Evolutionary conservation across 768 basidiomycete genomes (phyloP).

Genomic region (Lactarius hengduanensis): DNA sequence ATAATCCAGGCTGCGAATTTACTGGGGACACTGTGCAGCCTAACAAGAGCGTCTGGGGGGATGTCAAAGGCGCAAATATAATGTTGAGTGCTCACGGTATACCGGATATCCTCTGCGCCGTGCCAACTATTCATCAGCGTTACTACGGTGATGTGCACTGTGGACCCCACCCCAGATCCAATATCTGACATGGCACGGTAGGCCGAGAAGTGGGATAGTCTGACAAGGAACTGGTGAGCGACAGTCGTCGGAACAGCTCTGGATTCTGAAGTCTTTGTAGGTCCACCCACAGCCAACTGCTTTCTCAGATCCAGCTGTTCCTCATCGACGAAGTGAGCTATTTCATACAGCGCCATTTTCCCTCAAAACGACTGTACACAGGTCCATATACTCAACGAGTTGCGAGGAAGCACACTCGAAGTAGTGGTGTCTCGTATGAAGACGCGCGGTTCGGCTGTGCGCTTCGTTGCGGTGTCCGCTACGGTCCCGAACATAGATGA

Average conservation of each 20-base stretch:
- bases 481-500: conserved; percentile 93
- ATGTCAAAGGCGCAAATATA: conserved; percentile 71
- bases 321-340: conserved; percentile 82
- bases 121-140: conserved; percentile 44
- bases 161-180: conserved; percentile 7
- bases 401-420: conserved; percentile 88
- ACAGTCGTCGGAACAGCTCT: background rate
- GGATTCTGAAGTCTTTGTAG: conserved; percentile 36
- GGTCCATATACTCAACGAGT: conserved; percentile 92
- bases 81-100: conserved; percentile 52
- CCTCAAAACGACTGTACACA: conserved; percentile 35
- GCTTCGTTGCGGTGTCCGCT: conserved; percentile 89
- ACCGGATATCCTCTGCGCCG: background rate
- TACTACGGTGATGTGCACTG: conserved; percentile 58
- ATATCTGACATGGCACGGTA: conserved; percentile 34
- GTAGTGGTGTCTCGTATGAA: conserved; percentile 96
- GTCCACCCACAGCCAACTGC: conserved; percentile 60
- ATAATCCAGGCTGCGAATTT: conserved; percentile 69
- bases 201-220: conserved; percentile 96
- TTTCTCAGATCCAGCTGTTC: conserved; percentile 74
- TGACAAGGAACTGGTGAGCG: conserved; percentile 83
- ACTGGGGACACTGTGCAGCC: conserved; percentile 85
- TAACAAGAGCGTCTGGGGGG: conserved; percentile 66
- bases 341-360: background rate
- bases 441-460: conserved; percentile 59